Base-by-base conservation (phyloP, 495 filamentous ascomycete genomes). In the Aspergillus taichungensis region DNA sequence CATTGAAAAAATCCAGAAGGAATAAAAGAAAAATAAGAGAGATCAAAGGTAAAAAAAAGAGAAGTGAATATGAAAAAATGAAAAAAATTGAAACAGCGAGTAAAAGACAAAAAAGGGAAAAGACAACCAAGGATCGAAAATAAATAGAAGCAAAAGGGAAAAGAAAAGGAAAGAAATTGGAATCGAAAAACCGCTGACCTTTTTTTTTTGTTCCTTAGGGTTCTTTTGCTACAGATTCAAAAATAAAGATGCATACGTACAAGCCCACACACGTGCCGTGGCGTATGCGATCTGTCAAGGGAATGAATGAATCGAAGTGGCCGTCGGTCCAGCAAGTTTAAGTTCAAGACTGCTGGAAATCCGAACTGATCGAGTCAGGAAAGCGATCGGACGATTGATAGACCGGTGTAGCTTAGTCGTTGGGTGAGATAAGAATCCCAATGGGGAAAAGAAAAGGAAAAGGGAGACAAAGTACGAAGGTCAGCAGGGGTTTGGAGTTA, bases 1-100 rank as follows among this genome's bases (percentile, higher is more conserved):
- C 18, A 24, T 24, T 1, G 18, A 24, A 18, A 40, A 30, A 40
- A 33, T 38, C 28, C 34, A 43, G 34, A 45, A 45, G 37, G 39
- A 24, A 49, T 24, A 37, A 31, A 47, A 10, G 42, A 28, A 18
- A 30, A 38, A 34, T 53, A 14, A 34, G 11, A 43, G 33, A 34
- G 43, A 37, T 34, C 30, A 41, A 38, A 41, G 5, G 13, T 38
- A 43, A 24, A 37, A 13, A 14, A 34, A 47, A 45, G 43, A 43
- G 38, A 13, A 45, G 34, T 13, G 45, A 44, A 28, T 29, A 40
- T 49, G 38, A 32, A 34, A 51, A 50, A 46, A 48, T 44, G 42
- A 46, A 55, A 24, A 24, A 48, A 38, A 38, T 42, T 14, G 11
- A 50, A 13, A 33, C 43, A 8, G 13, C 34, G 40, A 41, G 37